These are phyloP conservation scores for Mucor indicus DNA, from an alignment of 371 early-diverging fungal species.

Conservation along the genomic window DNA sequence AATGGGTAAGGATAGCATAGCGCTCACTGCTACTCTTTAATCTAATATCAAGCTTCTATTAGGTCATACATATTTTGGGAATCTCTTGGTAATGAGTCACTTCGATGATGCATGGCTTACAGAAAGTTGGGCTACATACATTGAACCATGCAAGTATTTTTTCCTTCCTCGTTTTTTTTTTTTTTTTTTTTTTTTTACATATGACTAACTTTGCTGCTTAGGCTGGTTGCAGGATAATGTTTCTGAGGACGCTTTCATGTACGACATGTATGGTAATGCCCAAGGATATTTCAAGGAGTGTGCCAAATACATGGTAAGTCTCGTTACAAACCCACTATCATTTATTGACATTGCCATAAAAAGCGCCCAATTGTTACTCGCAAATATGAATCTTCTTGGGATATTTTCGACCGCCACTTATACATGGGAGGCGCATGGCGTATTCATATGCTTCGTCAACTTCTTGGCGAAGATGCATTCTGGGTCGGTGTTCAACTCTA, in stretches of 20 bases:
- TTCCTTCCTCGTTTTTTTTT: not conserved
- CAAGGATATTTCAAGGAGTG: constrained; percentile 36
- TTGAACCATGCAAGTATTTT: constrained; percentile 32
- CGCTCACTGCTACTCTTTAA: not conserved
- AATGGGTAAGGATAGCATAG: constrained; percentile 33
- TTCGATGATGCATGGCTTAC: constrained; percentile 70
- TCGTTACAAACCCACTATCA: not conserved
- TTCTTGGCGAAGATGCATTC: constrained; percentile 53
- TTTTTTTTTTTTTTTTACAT: too few species aligned
- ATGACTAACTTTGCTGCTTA: too few species aligned
- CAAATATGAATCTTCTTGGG: constrained; percentile 52
- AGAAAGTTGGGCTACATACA: constrained; percentile 62
- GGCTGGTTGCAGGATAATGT: constrained; percentile 48
- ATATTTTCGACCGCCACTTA: constrained; percentile 52
- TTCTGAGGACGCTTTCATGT: constrained; percentile 39
- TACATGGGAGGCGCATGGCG: constrained; percentile 59
- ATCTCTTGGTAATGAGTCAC: constrained; percentile 54
- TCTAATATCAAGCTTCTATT: not conserved
- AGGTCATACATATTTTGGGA: constrained; percentile 64
- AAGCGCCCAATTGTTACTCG: constrained; percentile 56
- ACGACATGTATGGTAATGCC: constrained; percentile 32
- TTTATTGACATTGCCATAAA: constrained; percentile 3
- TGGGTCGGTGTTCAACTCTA: constrained; percentile 51
- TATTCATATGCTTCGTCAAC: constrained; percentile 52
- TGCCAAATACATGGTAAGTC: constrained; percentile 36